Evolutionary conservation across 1,284 basidiomycete species (phyloP), one percentile per base, ranked within the genome.

Genomic region (Cryptococcus sp.): DNA sequence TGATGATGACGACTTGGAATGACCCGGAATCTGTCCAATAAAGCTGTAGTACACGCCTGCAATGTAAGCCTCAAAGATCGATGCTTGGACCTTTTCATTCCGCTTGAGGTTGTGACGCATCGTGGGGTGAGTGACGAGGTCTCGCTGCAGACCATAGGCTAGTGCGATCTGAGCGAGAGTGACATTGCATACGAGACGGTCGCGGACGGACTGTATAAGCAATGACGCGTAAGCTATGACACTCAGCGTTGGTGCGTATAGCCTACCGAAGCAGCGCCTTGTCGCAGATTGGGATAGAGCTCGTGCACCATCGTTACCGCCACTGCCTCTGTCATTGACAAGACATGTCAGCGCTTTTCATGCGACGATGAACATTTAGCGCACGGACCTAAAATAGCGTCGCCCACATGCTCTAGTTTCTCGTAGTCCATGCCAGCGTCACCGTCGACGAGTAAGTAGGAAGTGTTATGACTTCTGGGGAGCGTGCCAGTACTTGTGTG

Each of bases 381-480:
- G 17, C 20, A 63, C 66, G 51, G 17, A 69, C 69, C 68, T 6
- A 75, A 59, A 5, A 77, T 39, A 16, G 54, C 62, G 55, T 77
- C 75, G 2, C 75, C 75, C 17, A 77, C 68, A 59, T 72, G 72
- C 59, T 77, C 74, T 17, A 77, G 67, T 65, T 77, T 77, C 48
- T 77, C 75, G 52, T 77, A 74, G 57, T 75, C 68, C 20, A 59
- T 47, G 0, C 61, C 57, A 23, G 57, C 57, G 8, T 53, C 40
- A 10, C 53, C 56, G 1, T 53, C 35, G 5, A 45, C 49, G 17
- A 61, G 47, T 31, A 56, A 46, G 47, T 50, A 61, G 53, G 48
- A 66, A 27, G 20, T 64, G 39, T 22, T 45, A 20, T 17, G 60
- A 16, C 19, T 54, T 47, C 59, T 61, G 3, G 56, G 50, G 0